Evolutionary conservation across 768 basidiomycete species (phyloP), one percentile per base, ranked within the genome.

Genomic region (Naganishia onofrii): DNA sequence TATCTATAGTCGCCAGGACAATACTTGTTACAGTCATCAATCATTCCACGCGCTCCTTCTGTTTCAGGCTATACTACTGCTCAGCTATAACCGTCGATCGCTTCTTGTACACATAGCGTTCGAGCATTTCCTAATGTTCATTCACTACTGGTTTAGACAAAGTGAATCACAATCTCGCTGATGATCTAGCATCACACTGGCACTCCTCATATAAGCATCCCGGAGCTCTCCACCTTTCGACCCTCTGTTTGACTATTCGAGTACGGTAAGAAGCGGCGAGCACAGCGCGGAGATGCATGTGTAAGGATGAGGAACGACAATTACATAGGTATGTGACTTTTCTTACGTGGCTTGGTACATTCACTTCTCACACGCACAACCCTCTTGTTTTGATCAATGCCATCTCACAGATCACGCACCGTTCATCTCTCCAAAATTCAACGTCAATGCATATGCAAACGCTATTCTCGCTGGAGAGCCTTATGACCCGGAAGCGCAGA

Each of bases 381-480:
- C 7, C 28, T 17, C n/a, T n/a, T n/a, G n/a, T n/a, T n/a, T n/a
- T 28, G 9, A 10, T n/a, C 38, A 6, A 26, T 51, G 29, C 10
- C 32, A 2, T 21, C 21, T 17, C 13, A 19, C 56, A 69, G 92
- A 93, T 73, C 90, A 93, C 76, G 78, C 87, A 19, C 85, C 88
- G 55, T 97, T 96, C 76, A 84, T 90, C 32, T 84, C 82, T 51
- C 79, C 87, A 1, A 84, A 88, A 38, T 98, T 97, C 79, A 89
- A 95, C 78, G 85, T 91, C 19, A 90, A 91, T 76, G 89, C 90
- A 51, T 96, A 94, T 78, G 94, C 94, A 2, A 93, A 93, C 79
- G 88, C 91, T 19, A 86, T 95, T 66, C 85, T 97, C 28, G 89
- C 93, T 5, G 90, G 91, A 29, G 89, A 93, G 74, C 78, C 87